Base-by-base conservation (phyloP, 192 early-diverging fungal species). In the Coemansia interrupta region DNA sequence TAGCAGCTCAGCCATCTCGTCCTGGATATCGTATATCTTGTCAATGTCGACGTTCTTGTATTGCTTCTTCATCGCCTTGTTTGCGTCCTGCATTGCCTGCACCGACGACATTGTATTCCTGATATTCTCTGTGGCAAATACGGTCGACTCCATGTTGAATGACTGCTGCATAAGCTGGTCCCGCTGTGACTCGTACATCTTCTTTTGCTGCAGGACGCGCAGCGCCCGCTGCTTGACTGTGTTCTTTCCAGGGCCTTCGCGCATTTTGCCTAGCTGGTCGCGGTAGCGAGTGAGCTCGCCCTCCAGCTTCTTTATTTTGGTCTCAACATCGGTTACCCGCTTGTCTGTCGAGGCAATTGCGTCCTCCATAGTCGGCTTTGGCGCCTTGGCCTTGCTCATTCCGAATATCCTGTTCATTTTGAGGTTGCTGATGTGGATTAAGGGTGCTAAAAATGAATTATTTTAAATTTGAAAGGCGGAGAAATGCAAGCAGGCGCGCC, bases 61-160 rank as follows among this genome's bases (percentile, higher is more conserved):
- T 70, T 97, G 94, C 68, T 86, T 84, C 74, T 96, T 96, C 85
- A 99, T 82, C 60, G 89, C 90, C 72, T 93, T 92, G 73, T 95
- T 98, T 11, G 95, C 90, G 7, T 81, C 73, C 73, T 96, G 83
- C 97, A 99, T 99, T 8, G 95, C 97, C 75, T 97, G 92, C 26
- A 97, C 84, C 7, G 95, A 97, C 8, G 89, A 83, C 83, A 94
- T 82, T n/a, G 96, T 96, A 74, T 96, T 97, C 60, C 91, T 92
- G 46, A 99, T 70, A 72, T 98, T 99, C 39, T 99, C 97, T 5
- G 90, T 95, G 9, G 94, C 90, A 59, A 90, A 83, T 46, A 80
- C 71, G 42, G 92, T 90, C 81, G 96, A 93, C 73, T 99, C 97
- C 97, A 99, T 99, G 80, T 97, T 99, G 68, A 95, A 98, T 28